Evolutionary conservation across 768 basidiomycete genomes (phyloP).

Genomic region (Zangia roseola): DNA sequence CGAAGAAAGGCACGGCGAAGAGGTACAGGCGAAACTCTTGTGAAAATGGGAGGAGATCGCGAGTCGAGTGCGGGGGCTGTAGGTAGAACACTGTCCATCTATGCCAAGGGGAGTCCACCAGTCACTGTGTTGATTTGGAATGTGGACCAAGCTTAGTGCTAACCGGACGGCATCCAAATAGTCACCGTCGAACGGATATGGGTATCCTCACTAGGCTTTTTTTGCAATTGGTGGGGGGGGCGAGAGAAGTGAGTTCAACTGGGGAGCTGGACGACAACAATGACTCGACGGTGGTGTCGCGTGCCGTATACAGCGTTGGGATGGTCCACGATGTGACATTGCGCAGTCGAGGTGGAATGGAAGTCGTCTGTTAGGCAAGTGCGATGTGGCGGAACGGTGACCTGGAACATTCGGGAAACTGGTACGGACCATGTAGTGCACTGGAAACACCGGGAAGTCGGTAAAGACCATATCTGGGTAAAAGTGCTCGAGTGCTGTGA

Average conservation of each 20-base stretch:
- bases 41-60: not conserved
- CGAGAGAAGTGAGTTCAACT: not conserved
- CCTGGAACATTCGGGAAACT: not conserved
- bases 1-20: slow-evolving; percentile 1
- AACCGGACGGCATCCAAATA: too few relatives aligned
- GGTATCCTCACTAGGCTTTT: not conserved
- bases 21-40: not conserved
- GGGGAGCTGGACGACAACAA: too few relatives aligned
- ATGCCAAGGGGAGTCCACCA: too few relatives aligned
- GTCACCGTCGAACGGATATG: not conserved
- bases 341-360: too few relatives aligned
- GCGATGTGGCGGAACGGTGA: not conserved
- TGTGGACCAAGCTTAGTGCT: too few relatives aligned
- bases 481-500: not conserved
- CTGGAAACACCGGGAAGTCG: not conserved
- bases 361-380: too few relatives aligned
- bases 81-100: too few relatives aligned
- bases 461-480: not conserved
- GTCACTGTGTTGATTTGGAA: not conserved
- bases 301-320: too few relatives aligned
- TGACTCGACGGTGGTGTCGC: too few relatives aligned
- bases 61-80: too few relatives aligned
- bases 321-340: too few relatives aligned
- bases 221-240: not conserved
- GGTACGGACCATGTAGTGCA: not conserved